Conservation (phyloP, 352 stramenopile genomes). For the Globisporangium lucens region DNA sequence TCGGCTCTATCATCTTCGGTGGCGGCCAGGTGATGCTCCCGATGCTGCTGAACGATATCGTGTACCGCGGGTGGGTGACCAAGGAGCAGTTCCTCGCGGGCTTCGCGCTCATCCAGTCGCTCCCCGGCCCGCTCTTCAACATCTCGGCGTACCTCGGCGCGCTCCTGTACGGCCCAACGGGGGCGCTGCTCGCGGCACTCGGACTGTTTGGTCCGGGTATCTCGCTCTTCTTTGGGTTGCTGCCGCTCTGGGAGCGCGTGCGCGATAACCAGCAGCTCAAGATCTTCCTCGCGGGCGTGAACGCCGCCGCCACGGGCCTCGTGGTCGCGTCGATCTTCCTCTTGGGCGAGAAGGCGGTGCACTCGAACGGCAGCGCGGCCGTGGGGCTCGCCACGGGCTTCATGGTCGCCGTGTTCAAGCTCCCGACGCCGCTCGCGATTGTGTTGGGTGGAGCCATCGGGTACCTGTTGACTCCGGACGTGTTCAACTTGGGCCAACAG, state of each 20-base stretch:
- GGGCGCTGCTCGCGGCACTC: slow-evolving; percentile 83
- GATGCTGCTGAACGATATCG: slow-evolving; percentile 83
- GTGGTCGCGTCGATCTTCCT: slow-evolving; percentile 89
- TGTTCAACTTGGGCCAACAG: slow-evolving; percentile 55
- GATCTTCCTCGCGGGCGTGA: slow-evolving; percentile 88
- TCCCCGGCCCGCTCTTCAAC: slow-evolving; percentile 95
- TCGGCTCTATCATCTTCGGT: slow-evolving; percentile 94
- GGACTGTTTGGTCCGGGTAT: slow-evolving; percentile 93
- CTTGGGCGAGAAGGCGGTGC: slow-evolving; percentile 84
- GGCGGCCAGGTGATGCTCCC: slow-evolving; percentile 93
- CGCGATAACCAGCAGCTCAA: slow-evolving; percentile 85
- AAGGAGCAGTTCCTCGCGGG: slow-evolving; percentile 93
- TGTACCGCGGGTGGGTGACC: slow-evolving; percentile 86
- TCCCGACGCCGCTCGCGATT: slow-evolving; percentile 64
- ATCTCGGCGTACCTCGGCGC: slow-evolving; percentile 91
- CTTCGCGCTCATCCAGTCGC: slow-evolving; percentile 90
- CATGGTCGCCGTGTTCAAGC: slow-evolving; percentile 78
- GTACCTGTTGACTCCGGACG: slow-evolving; percentile 39
- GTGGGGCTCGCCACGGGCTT: slow-evolving; percentile 80
- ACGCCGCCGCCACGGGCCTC: slow-evolving; percentile 87
- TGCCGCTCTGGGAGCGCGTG: slow-evolving; percentile 91
- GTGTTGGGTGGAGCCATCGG: slow-evolving; percentile 45
- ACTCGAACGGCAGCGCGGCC: slow-evolving; percentile 76
- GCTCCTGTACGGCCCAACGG: slow-evolving; percentile 82
- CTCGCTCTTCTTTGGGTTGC: slow-evolving; percentile 88